These are phyloP conservation scores for Theileria annulata DNA, from an alignment of 169 alveolate species.

Conservation along the genomic window DNA sequence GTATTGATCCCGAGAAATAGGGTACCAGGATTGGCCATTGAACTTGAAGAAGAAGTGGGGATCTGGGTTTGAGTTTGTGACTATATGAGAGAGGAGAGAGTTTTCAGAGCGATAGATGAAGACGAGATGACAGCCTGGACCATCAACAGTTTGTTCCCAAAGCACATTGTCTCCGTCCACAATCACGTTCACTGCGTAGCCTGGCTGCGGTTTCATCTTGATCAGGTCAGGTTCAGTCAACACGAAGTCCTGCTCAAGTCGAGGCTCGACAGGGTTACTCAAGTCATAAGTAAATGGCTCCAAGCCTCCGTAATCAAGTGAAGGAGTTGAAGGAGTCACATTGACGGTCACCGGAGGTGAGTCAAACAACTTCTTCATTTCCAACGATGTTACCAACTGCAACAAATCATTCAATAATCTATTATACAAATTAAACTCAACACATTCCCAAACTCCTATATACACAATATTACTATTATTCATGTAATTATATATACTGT, in stretches of 20 bases:
- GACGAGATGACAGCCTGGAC: background rate
- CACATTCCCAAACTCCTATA: conserved; percentile 1
- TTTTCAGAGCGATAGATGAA: conserved; percentile 3
- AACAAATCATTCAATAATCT: background rate
- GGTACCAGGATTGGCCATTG: background rate
- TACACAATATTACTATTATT: too few species aligned
- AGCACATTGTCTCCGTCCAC: conserved; percentile 6
- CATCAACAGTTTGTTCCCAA: conserved; percentile 10
- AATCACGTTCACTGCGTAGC: background rate
- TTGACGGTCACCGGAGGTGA: conserved; percentile 6
- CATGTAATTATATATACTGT: too few species aligned
- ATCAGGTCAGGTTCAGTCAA: background rate
- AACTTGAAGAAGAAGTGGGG: conserved; percentile 13
- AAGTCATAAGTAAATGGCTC: conserved; percentile 14
- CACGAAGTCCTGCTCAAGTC: background rate
- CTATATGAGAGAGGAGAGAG: background rate
- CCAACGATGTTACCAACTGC: background rate
- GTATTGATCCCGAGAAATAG: background rate
- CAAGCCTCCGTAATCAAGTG: background rate
- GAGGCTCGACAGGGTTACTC: background rate
- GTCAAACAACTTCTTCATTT: background rate
- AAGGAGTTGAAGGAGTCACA: background rate
- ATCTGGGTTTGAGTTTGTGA: background rate
- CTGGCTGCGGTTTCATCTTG: background rate
- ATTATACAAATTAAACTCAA: background rate